Base-by-base conservation (phyloP, 805 yeast genomes). In the Zygotorulaspora florentina region DNA sequence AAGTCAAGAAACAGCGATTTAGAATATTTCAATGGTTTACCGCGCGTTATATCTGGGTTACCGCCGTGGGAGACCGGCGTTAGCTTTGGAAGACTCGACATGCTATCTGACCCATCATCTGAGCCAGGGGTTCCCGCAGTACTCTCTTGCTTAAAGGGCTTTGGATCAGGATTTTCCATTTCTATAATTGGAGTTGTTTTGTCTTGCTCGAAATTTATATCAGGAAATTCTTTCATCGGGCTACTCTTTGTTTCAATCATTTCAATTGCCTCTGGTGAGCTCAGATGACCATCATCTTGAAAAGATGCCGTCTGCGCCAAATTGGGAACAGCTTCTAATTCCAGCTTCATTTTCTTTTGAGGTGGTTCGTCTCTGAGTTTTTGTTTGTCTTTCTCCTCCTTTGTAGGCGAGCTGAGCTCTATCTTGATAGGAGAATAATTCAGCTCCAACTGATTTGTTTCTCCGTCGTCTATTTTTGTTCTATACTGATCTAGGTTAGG, bases 191-290 rank as follows among this genome's bases (percentile, higher is more conserved):
- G 25, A 5, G 25, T 5, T 5, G 7, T 20, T 7, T 20, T 20
- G 7, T 16, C 20, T 16, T 33, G 36, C 9, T 33, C 36, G 6
- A n/a, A 10, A 13, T 33, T 41, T n/a, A 18, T 15, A 18, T 42
- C 36, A 13, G 33, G 33, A 16, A 40, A 30, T 13, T 45, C 52
- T 36, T 35, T 48, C 42, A 30, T 43, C 23, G 48, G 52, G 34
- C 53, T 46, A 33, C 47, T 49, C 18, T 43, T 49, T 4, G 47
- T 29, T 5, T 46, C 50, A 13, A 49, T 33, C 65, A 62, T 61
- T 43, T 58, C 59, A 16, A 62, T 62, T n/a, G 54, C 56, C 18
- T 48, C 57, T 1, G 65, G 66, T 4, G 64, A 57, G 8, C 43
- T 40, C 20, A 34, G 35, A 10, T 41, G 23, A 15, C 16, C 27